Base-by-base conservation (phyloP, 2,329 filamentous ascomycete species). In the Botrytis fabae region DNA sequence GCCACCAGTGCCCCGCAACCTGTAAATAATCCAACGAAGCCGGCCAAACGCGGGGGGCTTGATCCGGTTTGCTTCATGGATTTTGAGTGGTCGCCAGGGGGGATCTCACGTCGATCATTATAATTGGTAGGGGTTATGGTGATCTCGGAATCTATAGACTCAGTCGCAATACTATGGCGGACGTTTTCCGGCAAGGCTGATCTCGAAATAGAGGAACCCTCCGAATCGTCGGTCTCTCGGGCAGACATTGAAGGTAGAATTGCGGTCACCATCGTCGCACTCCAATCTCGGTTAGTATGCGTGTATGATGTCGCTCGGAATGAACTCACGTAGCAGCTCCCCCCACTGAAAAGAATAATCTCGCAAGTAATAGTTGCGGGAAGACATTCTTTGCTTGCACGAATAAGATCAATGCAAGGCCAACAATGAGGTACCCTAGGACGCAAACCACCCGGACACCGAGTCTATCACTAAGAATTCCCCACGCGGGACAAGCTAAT, bases 241-340 rank as follows among this genome's bases (percentile, higher is more conserved):
- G 87, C 87, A 8, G 89, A 90, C 76, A 92, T 83, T 18, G 88
- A 91, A 1, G 96, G 96, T 38, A 99, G 86, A 63, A 97, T 94
- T 5, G 96, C 96, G 14, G 96, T 98, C 32, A 99, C 96, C 96
- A 99, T 99, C 1, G 96, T 98, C 22, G 94, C 88, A 8, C 88
- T 90, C 72, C 18, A 74, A 68, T 69, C 38, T 69, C 51, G 63
- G 70, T 72, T 69, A 72, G 70, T 25, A 72, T 72, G 63, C 70
- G 63, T 54, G 32, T 61, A 69, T 42, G 20, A 59, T 69, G 54
- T 69, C 28, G 40, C 70, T 69, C 70, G 63, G 63, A 51, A 46
- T 62, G 61, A 70, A 81, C 87, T 83, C 80, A 95, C 86, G 93
- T 90, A 35, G 95, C 96, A n/a, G 95, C 94, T 32, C 93, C 96